Evolutionary conservation across 75 land plant species (phyloP).

Genomic region (Pinus albicaulis): DNA sequence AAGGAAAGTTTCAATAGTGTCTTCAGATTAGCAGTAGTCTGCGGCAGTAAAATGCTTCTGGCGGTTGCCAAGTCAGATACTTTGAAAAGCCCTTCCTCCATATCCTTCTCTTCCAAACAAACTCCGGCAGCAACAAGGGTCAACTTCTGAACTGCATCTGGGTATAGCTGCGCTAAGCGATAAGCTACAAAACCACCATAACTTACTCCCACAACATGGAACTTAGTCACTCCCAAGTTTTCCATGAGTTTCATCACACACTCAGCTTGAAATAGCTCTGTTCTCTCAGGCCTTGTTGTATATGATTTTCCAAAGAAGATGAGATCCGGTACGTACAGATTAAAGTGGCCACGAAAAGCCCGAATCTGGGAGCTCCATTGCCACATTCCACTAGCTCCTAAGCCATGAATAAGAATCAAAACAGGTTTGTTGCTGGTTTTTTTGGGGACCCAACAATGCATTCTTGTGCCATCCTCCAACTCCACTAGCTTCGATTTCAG

Average conservation of each 20-base stretch:
- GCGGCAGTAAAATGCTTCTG: conserved; percentile 49
- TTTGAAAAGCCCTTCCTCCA: conserved; percentile 51
- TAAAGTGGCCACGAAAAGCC: conserved; percentile 25
- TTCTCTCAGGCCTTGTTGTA: conserved; percentile 37
- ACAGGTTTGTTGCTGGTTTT: conserved; percentile 16
- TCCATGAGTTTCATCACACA: conserved; percentile 42
- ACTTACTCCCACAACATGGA: conserved; percentile 51
- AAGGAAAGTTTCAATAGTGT: conserved; percentile 35
- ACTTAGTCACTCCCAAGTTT: conserved; percentile 29
- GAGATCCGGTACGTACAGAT: conserved; percentile 68
- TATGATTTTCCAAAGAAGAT: conserved; percentile 71
- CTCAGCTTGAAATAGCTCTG: conserved; percentile 67
- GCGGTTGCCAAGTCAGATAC: conserved; percentile 68
- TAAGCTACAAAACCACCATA: conserved; percentile 83
- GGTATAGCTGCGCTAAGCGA: conserved; percentile 56
- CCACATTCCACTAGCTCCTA: conserved; percentile 71
- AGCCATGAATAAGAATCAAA: conserved; percentile 58
- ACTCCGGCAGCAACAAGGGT: conserved; percentile 61
- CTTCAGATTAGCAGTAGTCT: conserved; percentile 39
- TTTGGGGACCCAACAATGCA: conserved; percentile 62
- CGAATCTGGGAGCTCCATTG: conserved; percentile 44
- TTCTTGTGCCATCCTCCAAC: conserved; percentile 46
- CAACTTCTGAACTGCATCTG: conserved; percentile 49
- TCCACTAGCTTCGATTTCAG: conserved; percentile 33
- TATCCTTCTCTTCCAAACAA: conserved; percentile 62